A percentile compares a stretch with the other conserved stretches of the same genome.
phyloP scores from a whole-genome alignment of 305 asterid species.

The Fraxinus dipetala region DNA sequence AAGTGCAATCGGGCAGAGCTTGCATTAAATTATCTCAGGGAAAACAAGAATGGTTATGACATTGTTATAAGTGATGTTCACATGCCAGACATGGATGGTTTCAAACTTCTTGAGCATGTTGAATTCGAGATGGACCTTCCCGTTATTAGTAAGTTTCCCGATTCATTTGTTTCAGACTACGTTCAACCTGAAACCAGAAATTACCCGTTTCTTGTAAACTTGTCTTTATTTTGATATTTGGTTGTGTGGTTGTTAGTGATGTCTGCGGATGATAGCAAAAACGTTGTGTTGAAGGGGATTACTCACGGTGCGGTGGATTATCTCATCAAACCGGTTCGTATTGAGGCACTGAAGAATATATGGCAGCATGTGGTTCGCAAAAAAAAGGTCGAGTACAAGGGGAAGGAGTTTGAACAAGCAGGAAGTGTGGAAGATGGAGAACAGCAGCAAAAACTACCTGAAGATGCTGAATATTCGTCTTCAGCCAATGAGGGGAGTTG shows the following conservation, averaged over 20 bases:
- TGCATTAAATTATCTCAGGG: constrained; percentile 59
- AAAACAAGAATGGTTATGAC: constrained; percentile 67
- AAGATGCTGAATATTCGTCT: constrained; percentile 42
- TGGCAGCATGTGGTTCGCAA: constrained; percentile 95
- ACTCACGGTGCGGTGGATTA: constrained; percentile 91
- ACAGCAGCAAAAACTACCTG: constrained; percentile 32
- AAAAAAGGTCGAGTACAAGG: constrained; percentile 64
- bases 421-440: constrained; percentile 51
- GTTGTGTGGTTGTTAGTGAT: constrained; percentile 53
- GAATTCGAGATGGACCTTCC: constrained; percentile 92
- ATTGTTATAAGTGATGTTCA: constrained; percentile 85
- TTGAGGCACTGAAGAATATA: constrained; percentile 87
- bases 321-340: constrained; percentile 81
- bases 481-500: constrained; percentile 45
- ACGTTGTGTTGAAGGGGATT: constrained; percentile 83
- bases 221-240: constrained; percentile 9
- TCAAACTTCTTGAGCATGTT: constrained; percentile 71
- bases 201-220: neutral
- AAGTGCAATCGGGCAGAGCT: constrained; percentile 67
- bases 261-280: constrained; percentile 85
- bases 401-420: constrained; percentile 57
- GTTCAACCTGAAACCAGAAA: neutral
- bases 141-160: constrained; percentile 63
- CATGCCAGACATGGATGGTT: constrained; percentile 94
- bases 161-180: neutral